Base-by-base conservation (phyloP, 1,139 yeast genomes). In the Saccharomyces hybrid region DNA sequence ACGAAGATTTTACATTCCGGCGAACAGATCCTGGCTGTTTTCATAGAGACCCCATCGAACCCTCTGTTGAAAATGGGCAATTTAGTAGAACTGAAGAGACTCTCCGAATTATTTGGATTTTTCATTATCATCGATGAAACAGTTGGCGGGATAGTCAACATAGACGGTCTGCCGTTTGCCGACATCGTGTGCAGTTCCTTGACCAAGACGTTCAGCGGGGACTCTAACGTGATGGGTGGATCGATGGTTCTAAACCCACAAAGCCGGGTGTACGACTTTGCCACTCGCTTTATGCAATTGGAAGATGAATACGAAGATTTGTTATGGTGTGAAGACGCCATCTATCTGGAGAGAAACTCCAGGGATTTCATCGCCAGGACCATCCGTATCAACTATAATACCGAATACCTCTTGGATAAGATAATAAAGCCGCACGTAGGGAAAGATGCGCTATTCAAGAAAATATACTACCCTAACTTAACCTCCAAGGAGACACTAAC, bases 171-270 rank as follows among this genome's bases (percentile, higher is more conserved):
- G 56, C 88, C 90, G 16, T 86, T 79, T 67, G 86, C 90, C 7
- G 99, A 93, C 70, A 79, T 91, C 58, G 87, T 88, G n/a, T 95
- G 86, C 46, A 82, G 95, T 27, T 88, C 97, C 16, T 77, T 93
- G 59, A 91, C 98, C 9, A 93, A 93, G 70, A 88, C 91, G 13
- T 93, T 93, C 66, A 85, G 95, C 29, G 98, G 98, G 14, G 97
- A 89, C 68, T 86, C 96, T 48, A 90, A 91, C 66, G 97, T 93
- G 52, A 87, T 91, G 91, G 97, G 93, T 0, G 99, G 99, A 3
- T 84, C 95, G n/a, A 72, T 91, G 58, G 84, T 90, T 9, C 73
- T 93, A 61, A 93, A 91, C 66, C 87, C 93, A 6, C 66, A 75
- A 11, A 78, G 93, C 13, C 73, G 72, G 48, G 73, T 72, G 58